Evolutionary conservation across 768 basidiomycete species (phyloP), one percentile per base, ranked within the genome.

Genomic region (Podaxis pistillaris): DNA sequence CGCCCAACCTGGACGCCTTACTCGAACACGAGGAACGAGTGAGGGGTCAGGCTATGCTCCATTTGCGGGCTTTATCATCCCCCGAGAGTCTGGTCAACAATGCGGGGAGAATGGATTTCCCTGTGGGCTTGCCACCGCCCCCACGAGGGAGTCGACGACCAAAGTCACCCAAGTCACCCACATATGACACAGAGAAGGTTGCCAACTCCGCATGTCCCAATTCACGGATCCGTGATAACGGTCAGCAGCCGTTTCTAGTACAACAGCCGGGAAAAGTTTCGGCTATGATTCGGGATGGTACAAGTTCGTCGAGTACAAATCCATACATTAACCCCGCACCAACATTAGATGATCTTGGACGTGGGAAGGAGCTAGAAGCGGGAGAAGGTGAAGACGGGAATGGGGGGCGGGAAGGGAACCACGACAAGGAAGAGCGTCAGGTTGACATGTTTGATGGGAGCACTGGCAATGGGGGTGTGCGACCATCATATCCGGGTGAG

Each of bases 91-190:
- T 51, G 44, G 51, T 11, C 5, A 26, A 28, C 7, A 26, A n/a
- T 40, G 13, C 19, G 9, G 24, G 38, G 59, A 68, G 30, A 36
- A 24, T 30, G n/a, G 65, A 51, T 24, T 37, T 63, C 17, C 60
- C 74, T 83, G 83, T 82, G 81, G 62, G 81, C 82, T 68, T 90
- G 81, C 76, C 93, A 83, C 77, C 86, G 74, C 58, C 71, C 68
- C 57, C 83, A 28, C 68, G 78, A 65, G 70, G 63, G 56, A 63
- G 65, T 6, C 62, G 68, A 60, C 67, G 64, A 33, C 66, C 68
- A n/a, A 68, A 54, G 44, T 62, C 69, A 47, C 67, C 70, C 9
- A 64, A 63, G 19, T 66, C 57, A 37, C 64, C 63, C 26, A 22
- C 44, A 46, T 19, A 19, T n/a, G 54, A n/a, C 15, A 50, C 13